Percentiles rank a stretch among this genome's conserved stretches.
These are phyloP conservation scores for Chaetomidium leptoderma DNA, from an alignment of 495 filamentous ascomycete species.

Conservation along the genomic window DNA sequence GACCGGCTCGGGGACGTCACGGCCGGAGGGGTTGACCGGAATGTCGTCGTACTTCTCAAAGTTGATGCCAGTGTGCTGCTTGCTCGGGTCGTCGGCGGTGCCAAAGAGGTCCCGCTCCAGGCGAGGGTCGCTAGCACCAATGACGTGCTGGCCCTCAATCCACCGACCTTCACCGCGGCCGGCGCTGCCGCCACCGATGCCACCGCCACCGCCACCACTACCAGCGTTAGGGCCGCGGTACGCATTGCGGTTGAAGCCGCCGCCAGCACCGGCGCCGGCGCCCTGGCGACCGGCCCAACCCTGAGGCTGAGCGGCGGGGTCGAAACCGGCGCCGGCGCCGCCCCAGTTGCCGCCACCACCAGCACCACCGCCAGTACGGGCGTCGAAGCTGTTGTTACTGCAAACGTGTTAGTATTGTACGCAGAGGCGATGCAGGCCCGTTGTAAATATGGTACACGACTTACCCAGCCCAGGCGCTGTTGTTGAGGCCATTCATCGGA, in stretches of 20 bases:
- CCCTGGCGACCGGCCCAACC: slow-evolving; percentile 23
- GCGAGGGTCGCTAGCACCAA: slow-evolving; percentile 81
- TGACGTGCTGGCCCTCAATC: slow-evolving; percentile 93
- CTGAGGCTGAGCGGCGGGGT: slow-evolving; percentile 21
- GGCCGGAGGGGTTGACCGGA: slow-evolving; percentile 92
- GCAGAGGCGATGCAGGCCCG: not conserved
- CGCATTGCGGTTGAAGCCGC: slow-evolving; percentile 52
- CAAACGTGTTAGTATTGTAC: not conserved
- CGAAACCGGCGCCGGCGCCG: slow-evolving; percentile 14
- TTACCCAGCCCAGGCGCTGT: slow-evolving; percentile 63
- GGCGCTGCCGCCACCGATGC: slow-evolving; percentile 48
- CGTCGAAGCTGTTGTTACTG: slow-evolving; percentile 45
- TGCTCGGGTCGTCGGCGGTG: slow-evolving; percentile 84
- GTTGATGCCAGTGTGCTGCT: slow-evolving; percentile 97
- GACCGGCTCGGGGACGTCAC: slow-evolving; percentile 88
- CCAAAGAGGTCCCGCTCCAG: slow-evolving; percentile 95
- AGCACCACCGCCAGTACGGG: too few relatives aligned
- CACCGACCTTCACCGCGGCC: slow-evolving; percentile 87
- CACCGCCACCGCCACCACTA: slow-evolving; percentile 47
- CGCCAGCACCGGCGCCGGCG: too few relatives aligned
- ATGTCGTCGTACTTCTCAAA: slow-evolving; percentile 99
- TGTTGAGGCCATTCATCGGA: slow-evolving; percentile 49
- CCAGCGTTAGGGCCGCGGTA: slow-evolving; percentile 67
- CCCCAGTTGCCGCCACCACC: slow-evolving; percentile 23
- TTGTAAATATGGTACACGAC: slow-evolving; percentile 22